Base-by-base conservation (phyloP, 2,329 filamentous ascomycete species). In the Amylocarpus encephaloides region DNA sequence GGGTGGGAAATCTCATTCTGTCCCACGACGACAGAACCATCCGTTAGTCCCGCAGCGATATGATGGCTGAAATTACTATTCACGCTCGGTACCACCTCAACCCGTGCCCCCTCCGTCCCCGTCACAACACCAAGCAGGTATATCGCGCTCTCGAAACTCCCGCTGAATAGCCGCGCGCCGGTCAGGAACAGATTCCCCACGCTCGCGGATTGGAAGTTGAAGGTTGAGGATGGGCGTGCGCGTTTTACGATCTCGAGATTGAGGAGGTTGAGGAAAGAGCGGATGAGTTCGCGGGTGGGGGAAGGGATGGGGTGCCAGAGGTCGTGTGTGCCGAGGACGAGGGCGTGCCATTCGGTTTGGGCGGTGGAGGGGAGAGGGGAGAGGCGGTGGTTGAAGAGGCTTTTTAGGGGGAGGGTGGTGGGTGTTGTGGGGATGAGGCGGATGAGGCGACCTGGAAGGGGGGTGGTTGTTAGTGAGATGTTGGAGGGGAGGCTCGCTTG, bases 11-110 rank as follows among this genome's bases (percentile, higher is more conserved):
- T 95, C 64, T 88, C 86, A 66, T 96, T 96, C 66, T 97, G 93
- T 0, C 92, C 92, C 0, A 87, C 86, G 59, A 97, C 94, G 22
- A 85, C 72, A 0, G 80, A 82, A 6, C 87, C 89, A 65, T 95
- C 80, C 15, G 74, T 73, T 0, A 97, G 75, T 0, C 86, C 85
- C 1, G 90, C 92, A 5, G 86, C 89, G 59, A 97, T 97, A 68
- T 97, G 92, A 62, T 95, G 88, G 0, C 88, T 88, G 71, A 96
- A 96, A 67, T 95, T 97, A 55, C 86, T 90, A 72, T 95, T 95
- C 60, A 97, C 88, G 3, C 88, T 89, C 0, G 92, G 93, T 13
- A 97, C 80, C 0, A 96, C 89, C 0, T 82, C 78, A 5, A 93
- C 82, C 46, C 22, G 4, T 7, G 82, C 76, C 10, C 80, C 77